Evolutionary conservation across 2,329 filamentous ascomycete genomes (phyloP).

Genomic region (Pseudonectria buxi): DNA sequence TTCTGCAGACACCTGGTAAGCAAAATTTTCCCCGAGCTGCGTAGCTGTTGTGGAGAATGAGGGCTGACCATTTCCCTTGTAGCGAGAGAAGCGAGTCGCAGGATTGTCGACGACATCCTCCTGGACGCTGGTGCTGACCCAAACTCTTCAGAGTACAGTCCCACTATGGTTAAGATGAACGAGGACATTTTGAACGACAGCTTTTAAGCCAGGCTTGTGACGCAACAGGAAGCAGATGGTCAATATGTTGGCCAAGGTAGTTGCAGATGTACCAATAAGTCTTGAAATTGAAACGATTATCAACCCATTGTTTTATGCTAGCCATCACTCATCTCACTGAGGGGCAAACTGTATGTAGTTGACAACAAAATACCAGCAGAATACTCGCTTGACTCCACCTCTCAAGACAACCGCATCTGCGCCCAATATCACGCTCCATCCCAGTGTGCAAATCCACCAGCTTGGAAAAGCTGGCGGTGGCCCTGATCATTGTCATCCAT

Average conservation of each 20-base stretch:
- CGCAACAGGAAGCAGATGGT: too few relatives aligned
- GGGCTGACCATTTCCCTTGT: slow-evolving; percentile 4
- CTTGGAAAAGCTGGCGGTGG: too few relatives aligned
- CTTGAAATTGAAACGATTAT: too few relatives aligned
- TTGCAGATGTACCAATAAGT: too few relatives aligned
- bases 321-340: too few relatives aligned
- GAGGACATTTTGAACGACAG: slow-evolving; percentile 56
- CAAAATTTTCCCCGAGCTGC: neutral
- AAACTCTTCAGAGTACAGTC: slow-evolving; percentile 53
- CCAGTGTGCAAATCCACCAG: neutral
- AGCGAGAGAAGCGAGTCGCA: slow-evolving; percentile 74
- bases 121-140: slow-evolving; percentile 63
- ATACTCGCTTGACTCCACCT: too few relatives aligned
- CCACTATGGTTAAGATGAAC: slow-evolving; percentile 59
- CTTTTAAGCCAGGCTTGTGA: slow-evolving; percentile 37
- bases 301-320: too few relatives aligned
- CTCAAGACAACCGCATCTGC: too few relatives aligned
- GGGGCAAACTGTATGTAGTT: too few relatives aligned
- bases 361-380: too few relatives aligned
- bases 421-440: too few relatives aligned
- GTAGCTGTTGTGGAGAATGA: neutral
- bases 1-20: slow-evolving; percentile 74
- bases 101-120: slow-evolving; percentile 75
- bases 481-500: neutral
- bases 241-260: too few relatives aligned